These are phyloP conservation scores for Calonectria hongkongensis DNA, from an alignment of 2,329 filamentous ascomycete species.

Conservation along the genomic window DNA sequence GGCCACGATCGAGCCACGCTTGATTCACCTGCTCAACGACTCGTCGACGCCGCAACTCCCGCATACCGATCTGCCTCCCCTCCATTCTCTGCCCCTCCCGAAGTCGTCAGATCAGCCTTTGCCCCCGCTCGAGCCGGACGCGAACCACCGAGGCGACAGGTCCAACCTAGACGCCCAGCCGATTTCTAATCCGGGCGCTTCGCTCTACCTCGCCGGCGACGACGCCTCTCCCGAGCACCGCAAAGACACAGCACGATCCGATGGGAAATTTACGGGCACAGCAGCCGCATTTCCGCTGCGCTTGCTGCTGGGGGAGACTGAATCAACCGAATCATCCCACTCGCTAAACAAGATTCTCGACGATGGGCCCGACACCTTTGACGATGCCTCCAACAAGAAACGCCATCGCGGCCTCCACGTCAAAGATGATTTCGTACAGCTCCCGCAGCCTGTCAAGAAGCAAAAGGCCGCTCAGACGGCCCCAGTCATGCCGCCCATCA, in stretches of 20 bases:
- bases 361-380: conserved; percentile 64
- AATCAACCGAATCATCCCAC: conserved; percentile 63
- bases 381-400: conserved; percentile 73
- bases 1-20: conserved; percentile 80
- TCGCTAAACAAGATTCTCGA: conserved; percentile 68
- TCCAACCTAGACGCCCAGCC: conserved; percentile 45
- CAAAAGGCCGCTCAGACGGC: conserved; percentile 75
- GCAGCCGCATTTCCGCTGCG: conserved; percentile 62
- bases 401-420: conserved; percentile 67
- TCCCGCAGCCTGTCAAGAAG: conserved; percentile 79
- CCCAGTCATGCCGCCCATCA: conserved; percentile 76
- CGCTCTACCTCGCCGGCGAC: conserved; percentile 46
- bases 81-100: conserved; percentile 68
- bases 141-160: conserved; percentile 64
- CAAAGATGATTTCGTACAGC: conserved; percentile 78
- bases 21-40: conserved; percentile 79
- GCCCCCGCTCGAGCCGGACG: conserved; percentile 72
- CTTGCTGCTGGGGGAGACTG: conserved; percentile 63
- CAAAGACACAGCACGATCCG: conserved; percentile 48
- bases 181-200: conserved; percentile 40
- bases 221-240: conserved; percentile 50
- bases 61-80: conserved; percentile 72
- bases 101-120: conserved; percentile 67
- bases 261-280: conserved; percentile 51
- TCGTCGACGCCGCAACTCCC: conserved; percentile 68